Percentiles rank a stretch among this genome's conserved stretches.
Evolutionary conservation across 441 rosid species (phyloP).

Genomic region (Jatropha podagrica): DNA sequence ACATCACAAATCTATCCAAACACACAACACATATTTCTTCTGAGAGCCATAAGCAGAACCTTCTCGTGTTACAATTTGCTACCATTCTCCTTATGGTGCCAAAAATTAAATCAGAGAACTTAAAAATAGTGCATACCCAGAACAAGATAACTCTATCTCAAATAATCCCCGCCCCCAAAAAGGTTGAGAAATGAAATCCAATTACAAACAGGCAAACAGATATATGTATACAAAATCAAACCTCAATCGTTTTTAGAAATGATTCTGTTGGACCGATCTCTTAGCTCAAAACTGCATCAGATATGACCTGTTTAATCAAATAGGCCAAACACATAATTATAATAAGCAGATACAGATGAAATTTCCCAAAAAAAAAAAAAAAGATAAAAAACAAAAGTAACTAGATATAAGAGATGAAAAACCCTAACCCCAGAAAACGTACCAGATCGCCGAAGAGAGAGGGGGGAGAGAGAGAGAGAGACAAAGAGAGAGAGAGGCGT

Average conservation of each 20-base stretch:
- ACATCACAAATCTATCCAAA: neutral
- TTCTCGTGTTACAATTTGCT: neutral
- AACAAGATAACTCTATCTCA: neutral
- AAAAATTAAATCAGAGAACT: neutral
- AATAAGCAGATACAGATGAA: neutral
- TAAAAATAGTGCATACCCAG: neutral
- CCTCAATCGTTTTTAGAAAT: slow-evolving; percentile 24
- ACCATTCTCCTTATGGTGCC: neutral
- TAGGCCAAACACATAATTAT: slow-evolving; percentile 5
- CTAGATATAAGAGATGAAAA: slow-evolving; percentile 3
- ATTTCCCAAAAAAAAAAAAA: neutral
- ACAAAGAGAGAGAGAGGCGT: neutral
- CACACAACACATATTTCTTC: neutral
- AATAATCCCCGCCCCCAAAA: neutral
- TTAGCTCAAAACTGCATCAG: slow-evolving; percentile 42
- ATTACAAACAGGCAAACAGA: neutral
- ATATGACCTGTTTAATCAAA: slow-evolving; percentile 24
- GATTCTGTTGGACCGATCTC: slow-evolving; percentile 34
- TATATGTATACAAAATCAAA: slow-evolving; percentile 9
- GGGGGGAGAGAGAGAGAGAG: slow-evolving; percentile 14
- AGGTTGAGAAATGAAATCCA: neutral
- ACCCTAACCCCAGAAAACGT: slow-evolving; percentile 36
- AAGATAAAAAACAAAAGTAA: neutral
- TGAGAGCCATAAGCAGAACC: neutral
- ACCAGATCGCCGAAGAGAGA: slow-evolving; percentile 43